Base-by-base conservation (phyloP, 345 rosid genomes). In the Turritis glabra region DNA sequence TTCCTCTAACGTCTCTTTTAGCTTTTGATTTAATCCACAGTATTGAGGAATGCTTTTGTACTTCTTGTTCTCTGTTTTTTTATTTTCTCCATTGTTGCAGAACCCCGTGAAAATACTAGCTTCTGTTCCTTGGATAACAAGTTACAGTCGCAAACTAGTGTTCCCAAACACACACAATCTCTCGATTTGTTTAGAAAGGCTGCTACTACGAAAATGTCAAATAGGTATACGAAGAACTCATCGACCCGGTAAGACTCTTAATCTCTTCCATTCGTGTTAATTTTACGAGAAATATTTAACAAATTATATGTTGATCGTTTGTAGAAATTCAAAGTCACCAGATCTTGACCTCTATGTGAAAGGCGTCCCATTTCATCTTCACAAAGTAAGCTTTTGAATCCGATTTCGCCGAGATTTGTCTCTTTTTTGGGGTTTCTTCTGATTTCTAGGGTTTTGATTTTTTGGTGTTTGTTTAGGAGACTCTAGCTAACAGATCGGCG, bases 401-500 rank as follows among this genome's bases (percentile, higher is more conserved):
- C n/a, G 8, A 15, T 52, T 35, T 38, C 30, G 1, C 15, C 4
- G 0, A 40, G 27, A 2, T 27, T 59, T 40, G 2, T 48, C 6
- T 8, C 8, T 14, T 57, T 74, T 74, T 26, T 47, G 5, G 0
- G 12, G 5, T 63, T 41, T 54, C 26, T 58, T 75, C 57, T 75
- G 64, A 68, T 59, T 37, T 50, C 1, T 50, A 37, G 25, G 61
- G 59, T 32, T 66, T 53, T 27, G 21, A 5, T 14, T 17, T 17
- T 43, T 46, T 69, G 14, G n/a, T 52, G 54, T 33, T 65, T 46
- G 19, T 37, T 33, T 77, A 89, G 96, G 88, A 83, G 44, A 87
- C 79, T 77, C 71, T 89, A 35, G 92, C 93, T 19, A 74, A 84
- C 54, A 86, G 67, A 75, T 93, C 97, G 3, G 88, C 85, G 7